phyloP scores from a whole-genome alignment of 306 rosid genomes.

The Cucurbita pepo region DNA sequence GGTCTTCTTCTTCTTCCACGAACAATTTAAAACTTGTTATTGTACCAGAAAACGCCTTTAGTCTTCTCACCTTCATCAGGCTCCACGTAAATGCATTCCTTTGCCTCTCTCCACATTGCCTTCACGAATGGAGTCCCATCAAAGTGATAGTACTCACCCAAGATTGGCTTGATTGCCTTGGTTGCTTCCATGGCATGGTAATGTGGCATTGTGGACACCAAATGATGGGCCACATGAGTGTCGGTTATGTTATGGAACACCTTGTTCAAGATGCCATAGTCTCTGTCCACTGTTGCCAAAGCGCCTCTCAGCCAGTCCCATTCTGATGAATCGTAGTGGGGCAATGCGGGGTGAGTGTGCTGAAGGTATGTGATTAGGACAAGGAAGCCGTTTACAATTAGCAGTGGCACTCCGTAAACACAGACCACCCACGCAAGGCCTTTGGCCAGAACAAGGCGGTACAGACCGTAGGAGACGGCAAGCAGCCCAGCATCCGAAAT shows the following conservation, averaged over 20 bases:
- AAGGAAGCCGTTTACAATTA: slow-evolving; percentile 68
- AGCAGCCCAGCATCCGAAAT: slow-evolving; percentile 47
- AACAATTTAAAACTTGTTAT: slow-evolving; percentile 27
- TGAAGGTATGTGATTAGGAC: slow-evolving; percentile 85
- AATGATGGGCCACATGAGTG: slow-evolving; percentile 90
- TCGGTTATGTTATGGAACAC: slow-evolving; percentile 91
- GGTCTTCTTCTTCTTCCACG: background rate
- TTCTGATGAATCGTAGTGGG: slow-evolving; percentile 69
- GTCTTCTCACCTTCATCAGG: slow-evolving; percentile 28
- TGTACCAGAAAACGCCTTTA: slow-evolving; percentile 76
- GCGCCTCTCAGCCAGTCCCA: slow-evolving; percentile 99
- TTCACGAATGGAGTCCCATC: slow-evolving; percentile 47
- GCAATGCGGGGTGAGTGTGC: slow-evolving; percentile 86
- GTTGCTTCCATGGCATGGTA: slow-evolving; percentile 88
- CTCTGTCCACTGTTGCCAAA: slow-evolving; percentile 77
- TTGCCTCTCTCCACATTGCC: slow-evolving; percentile 66
- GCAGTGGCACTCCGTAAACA: slow-evolving; percentile 62
- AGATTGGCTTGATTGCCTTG: slow-evolving; percentile 48
- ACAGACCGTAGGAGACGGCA: slow-evolving; percentile 32
- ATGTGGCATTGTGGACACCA: slow-evolving; percentile 87
- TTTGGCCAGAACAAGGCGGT: slow-evolving; percentile 36
- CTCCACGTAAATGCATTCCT: slow-evolving; percentile 68
- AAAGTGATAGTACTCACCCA: slow-evolving; percentile 60
- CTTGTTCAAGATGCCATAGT: slow-evolving; percentile 79
- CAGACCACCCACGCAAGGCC: slow-evolving; percentile 72